Evolutionary conservation across 768 basidiomycete genomes (phyloP).

Genomic region (Kwoniella europaea): DNA sequence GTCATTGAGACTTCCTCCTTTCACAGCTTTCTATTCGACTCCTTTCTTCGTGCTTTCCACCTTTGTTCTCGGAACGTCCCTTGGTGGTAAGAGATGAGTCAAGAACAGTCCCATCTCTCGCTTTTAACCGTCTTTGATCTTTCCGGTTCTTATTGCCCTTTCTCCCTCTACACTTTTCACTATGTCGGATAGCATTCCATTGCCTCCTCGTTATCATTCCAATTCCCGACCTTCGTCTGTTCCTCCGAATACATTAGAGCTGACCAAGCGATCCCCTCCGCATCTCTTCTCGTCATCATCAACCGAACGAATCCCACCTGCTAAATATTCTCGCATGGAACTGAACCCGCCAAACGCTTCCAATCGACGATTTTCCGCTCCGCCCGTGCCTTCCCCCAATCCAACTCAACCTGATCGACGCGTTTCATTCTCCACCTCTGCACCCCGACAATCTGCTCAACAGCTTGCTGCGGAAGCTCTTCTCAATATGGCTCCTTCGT

Average conservation of each 20-base stretch:
- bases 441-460: constrained; percentile 44
- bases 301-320: neutral
- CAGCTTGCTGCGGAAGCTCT: constrained; percentile 57
- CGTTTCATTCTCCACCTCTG: neutral
- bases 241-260: constrained; percentile 10
- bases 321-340: constrained; percentile 6
- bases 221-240: constrained; percentile 14
- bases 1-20: constrained; percentile 13
- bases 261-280: constrained; percentile 12
- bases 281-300: neutral
- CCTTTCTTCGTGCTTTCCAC: constrained; percentile 10
- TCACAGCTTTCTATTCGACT: constrained; percentile 6
- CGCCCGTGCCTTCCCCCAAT: constrained; percentile 8
- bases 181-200: constrained; percentile 20
- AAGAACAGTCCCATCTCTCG: neutral
- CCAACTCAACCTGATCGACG: neutral
- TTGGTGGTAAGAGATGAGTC: neutral
- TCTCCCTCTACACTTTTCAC: constrained; percentile 5
- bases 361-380: constrained; percentile 28
- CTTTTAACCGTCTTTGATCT: constrained; percentile 1
- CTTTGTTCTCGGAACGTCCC: constrained; percentile 14
- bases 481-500: constrained; percentile 54
- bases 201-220: constrained; percentile 14
- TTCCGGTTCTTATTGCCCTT: neutral
- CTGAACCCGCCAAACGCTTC: neutral